Evolutionary conservation across 2,329 filamentous ascomycete genomes (phyloP).

Genomic region (Apiospora aurea): DNA sequence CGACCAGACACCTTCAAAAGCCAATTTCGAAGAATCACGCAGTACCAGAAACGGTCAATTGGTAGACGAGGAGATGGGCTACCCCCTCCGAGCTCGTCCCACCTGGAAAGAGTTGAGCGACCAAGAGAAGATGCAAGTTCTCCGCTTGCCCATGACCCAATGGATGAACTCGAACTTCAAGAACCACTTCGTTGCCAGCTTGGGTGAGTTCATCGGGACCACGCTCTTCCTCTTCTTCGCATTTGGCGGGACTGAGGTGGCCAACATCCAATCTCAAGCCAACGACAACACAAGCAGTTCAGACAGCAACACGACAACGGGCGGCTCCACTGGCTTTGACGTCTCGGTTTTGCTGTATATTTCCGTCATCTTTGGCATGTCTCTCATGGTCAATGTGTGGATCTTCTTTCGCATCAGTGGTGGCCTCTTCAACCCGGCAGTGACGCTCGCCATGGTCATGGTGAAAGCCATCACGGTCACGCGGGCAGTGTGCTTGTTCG

Average conservation of each 20-base stretch:
- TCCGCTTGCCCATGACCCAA: constrained; percentile 52
- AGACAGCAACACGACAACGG: constrained; percentile 31
- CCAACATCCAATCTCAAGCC: constrained; percentile 42
- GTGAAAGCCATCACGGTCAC: constrained; percentile 28
- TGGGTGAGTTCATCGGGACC: constrained; percentile 50
- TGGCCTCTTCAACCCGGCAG: constrained; percentile 35
- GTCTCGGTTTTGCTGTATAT: constrained; percentile 41
- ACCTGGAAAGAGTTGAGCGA: constrained; percentile 48
- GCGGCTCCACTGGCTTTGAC: constrained; percentile 30
- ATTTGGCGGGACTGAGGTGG: constrained; percentile 50
- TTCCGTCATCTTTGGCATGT: constrained; percentile 43
- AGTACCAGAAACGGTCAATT: constrained; percentile 18
- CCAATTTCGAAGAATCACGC: constrained; percentile 21
- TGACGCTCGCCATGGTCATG: constrained; percentile 33
- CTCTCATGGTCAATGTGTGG: constrained; percentile 47
- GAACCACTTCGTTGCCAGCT: constrained; percentile 49
- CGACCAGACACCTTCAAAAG: background rate
- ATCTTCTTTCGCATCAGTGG: constrained; percentile 48
- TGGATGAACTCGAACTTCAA: constrained; percentile 57
- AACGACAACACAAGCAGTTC: constrained; percentile 17
- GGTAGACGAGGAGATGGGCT: constrained; percentile 29
- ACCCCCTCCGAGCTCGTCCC: constrained; percentile 29
- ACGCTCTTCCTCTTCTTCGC: constrained; percentile 53
- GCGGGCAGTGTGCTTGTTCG: constrained; percentile 29
- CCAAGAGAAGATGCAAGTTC: constrained; percentile 50